phyloP scores from a whole-genome alignment of 768 basidiomycete genomes.

The Podaxis mareebaensis region DNA sequence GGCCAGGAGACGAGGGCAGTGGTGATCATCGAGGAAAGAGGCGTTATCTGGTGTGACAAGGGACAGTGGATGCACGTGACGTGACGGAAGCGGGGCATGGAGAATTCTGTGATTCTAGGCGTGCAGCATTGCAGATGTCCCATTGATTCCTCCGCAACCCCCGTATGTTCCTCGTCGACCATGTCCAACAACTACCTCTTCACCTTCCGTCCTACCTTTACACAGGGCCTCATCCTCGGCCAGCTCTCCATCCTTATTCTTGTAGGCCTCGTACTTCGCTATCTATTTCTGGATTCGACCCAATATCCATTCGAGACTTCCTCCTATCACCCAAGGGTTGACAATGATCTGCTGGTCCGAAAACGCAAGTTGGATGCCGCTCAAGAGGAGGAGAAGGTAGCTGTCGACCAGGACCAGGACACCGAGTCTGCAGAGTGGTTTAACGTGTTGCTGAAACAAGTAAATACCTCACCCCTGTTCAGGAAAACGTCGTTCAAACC shows the following conservation, averaged over 20 bases:
- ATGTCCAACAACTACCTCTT: conserved; percentile 65
- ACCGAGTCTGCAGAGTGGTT: conserved; percentile 90
- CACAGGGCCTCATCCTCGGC: conserved; percentile 90
- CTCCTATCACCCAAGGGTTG: conserved; percentile 60
- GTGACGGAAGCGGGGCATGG: background rate
- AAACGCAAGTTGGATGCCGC: conserved; percentile 32
- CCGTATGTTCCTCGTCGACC: conserved; percentile 20
- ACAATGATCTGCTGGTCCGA: conserved; percentile 44
- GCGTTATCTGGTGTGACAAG: conserved; percentile 4
- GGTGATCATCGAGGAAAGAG: conserved; percentile 5
- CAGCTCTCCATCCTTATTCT: conserved; percentile 86
- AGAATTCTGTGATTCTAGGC: conserved; percentile 2
- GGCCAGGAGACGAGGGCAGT: conserved; percentile 47
- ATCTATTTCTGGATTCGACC: conserved; percentile 89
- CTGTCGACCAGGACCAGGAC: conserved; percentile 27
- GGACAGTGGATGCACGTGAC: conserved; percentile 1
- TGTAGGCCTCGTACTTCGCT: conserved; percentile 81
- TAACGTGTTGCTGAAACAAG: conserved; percentile 83
- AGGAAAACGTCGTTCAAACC: conserved; percentile 1
- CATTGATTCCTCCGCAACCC: background rate
- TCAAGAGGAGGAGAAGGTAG: conserved; percentile 24
- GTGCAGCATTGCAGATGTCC: background rate
- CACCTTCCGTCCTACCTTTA: conserved; percentile 86
- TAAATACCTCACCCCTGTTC: conserved; percentile 27
- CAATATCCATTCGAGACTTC: conserved; percentile 54